A percentile compares a stretch with the other conserved stretches of the same genome.
Conservation (phyloP, 192 early-diverging fungal species). For the Spizellomyces sp. region DNA sequence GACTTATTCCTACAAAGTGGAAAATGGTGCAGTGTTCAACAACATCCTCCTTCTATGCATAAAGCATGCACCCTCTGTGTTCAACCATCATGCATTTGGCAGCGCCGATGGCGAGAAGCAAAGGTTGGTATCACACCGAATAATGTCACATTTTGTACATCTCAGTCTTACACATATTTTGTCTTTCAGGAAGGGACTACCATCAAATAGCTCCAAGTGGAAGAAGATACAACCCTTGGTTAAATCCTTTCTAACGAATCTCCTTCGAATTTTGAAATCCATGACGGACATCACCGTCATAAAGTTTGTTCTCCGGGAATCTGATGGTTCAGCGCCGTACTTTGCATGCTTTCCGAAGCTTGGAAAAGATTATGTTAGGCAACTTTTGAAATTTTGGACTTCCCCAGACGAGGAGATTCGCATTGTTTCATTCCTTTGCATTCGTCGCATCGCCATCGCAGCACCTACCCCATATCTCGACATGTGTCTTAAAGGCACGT, state of each 20-base stretch:
- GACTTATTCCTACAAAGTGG: conserved; percentile 68
- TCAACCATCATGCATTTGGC: conserved; percentile 68
- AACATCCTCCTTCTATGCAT: conserved; percentile 75
- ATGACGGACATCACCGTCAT: conserved; percentile 86
- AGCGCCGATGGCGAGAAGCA: conserved; percentile 22
- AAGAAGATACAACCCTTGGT: conserved; percentile 70
- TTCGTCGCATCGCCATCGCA: conserved; percentile 70
- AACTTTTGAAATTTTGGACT: conserved; percentile 66
- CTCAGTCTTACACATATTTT: not conserved
- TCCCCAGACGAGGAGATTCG: conserved; percentile 71
- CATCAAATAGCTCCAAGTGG: conserved; percentile 63
- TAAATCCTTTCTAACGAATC: conserved; percentile 79
- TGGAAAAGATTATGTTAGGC: conserved; percentile 81
- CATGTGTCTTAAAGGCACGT: conserved; percentile 75
- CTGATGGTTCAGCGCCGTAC: conserved; percentile 73
- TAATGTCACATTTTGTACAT: not conserved
- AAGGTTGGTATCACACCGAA: not conserved
- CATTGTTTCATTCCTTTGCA: conserved; percentile 80
- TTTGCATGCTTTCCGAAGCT: conserved; percentile 81
- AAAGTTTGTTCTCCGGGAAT: conserved; percentile 81
- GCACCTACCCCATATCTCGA: conserved; percentile 64
- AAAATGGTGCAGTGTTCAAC: conserved; percentile 71
- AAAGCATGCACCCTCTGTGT: conserved; percentile 66
- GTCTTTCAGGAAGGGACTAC: conserved; percentile 40
- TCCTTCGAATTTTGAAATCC: conserved; percentile 75